phyloP scores from a whole-genome alignment of 139 green algal species.

The Mychonastes homosphaera region DNA sequence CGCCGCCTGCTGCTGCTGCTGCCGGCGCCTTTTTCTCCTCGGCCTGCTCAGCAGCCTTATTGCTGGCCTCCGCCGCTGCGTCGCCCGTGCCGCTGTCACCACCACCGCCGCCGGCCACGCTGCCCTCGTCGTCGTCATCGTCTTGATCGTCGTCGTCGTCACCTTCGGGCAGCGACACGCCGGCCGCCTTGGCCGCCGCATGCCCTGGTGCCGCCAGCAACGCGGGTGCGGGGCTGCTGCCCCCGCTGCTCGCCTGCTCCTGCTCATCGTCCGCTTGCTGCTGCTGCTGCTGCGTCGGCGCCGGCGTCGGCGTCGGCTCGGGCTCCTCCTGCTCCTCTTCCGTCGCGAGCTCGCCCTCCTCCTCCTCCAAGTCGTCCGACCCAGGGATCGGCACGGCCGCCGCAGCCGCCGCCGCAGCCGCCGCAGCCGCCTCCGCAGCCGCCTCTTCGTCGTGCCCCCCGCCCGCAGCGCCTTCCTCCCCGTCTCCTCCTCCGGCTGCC shows the following conservation, averaged over 20 bases:
- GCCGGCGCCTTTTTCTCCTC: not conserved
- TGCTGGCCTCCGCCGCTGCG: not conserved
- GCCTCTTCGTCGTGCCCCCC: not conserved
- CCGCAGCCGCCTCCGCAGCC: not conserved
- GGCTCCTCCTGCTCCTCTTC: conserved; percentile 4
- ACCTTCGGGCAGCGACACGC: conserved; percentile 11
- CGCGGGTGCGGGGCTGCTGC: no score
- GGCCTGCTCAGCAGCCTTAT: not conserved
- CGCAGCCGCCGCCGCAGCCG: not conserved
- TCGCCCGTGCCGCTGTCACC: conserved; percentile 13
- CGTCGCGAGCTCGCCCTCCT: not conserved
- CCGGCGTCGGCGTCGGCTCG: not conserved
- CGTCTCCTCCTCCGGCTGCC: not conserved
- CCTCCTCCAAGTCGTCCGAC: not conserved
- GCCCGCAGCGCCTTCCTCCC: not conserved
- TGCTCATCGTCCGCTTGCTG: not conserved
- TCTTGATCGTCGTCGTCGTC: conserved; percentile 1
- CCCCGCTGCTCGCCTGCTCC: not conserved
- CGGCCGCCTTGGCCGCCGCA: conserved; percentile 9
- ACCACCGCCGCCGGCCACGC: not conserved
- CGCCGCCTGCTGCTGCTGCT: not conserved
- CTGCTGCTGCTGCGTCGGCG: conserved; percentile 7
- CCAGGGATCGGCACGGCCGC: not conserved
- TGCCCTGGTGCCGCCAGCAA: no score
- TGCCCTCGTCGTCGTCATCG: conserved; percentile 5